A percentile compares a stretch with the other conserved stretches of the same genome.
Evolutionary conservation across 495 filamentous ascomycete species (phyloP).

Genomic region (Poronia punctata): DNA sequence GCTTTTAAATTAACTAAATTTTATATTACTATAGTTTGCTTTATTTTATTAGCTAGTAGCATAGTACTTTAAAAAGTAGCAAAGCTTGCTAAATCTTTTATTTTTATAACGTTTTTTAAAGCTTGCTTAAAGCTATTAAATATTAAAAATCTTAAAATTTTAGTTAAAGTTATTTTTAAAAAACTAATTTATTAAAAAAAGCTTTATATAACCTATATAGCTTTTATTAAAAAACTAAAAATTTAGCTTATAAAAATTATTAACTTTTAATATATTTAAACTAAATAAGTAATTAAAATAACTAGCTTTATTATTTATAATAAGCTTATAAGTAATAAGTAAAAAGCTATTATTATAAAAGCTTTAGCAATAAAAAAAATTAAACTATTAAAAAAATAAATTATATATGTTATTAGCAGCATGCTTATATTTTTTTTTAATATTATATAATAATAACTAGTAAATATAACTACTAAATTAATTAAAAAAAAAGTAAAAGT

Average conservation of each 20-base stretch:
- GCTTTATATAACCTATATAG: neutral
- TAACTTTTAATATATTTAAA: neutral
- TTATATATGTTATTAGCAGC: constrained; percentile 1
- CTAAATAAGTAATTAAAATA: neutral
- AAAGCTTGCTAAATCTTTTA: no score
- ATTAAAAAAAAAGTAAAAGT: neutral
- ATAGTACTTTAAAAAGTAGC: no score
- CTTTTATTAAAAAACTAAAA: neutral
- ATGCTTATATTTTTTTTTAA: neutral
- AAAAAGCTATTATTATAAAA: neutral
- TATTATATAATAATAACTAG: neutral
- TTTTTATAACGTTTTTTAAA: neutral
- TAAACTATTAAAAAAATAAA: neutral
- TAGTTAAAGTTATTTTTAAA: neutral
- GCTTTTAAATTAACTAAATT: no score
- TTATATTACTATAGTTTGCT: no score
- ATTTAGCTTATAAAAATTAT: neutral
- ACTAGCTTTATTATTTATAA: neutral
- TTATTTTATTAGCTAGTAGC: no score
- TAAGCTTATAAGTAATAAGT: neutral
- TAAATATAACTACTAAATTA: neutral
- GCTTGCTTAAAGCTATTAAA: no score
- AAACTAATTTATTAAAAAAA: neutral
- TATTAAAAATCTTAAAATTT: neutral
- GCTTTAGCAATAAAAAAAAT: neutral